Evolutionary conservation across 202 grass and related monocot genomes (phyloP), one percentile per base, ranked within the genome.

Genomic region (Saccharum hybrid): DNA sequence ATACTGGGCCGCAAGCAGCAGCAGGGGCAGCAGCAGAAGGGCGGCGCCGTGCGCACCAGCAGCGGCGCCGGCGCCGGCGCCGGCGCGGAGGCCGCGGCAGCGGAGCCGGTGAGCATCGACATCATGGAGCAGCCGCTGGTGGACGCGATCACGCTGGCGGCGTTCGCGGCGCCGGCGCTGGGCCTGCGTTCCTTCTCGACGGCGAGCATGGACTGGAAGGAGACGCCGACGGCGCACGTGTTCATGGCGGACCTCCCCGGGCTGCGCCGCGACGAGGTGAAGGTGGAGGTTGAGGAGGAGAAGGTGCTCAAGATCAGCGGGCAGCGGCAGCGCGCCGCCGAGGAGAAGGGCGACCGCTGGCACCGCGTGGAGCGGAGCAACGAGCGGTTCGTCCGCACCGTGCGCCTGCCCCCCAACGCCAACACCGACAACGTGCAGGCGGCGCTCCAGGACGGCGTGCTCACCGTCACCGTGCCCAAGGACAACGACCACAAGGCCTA

Each of bases 121-220:
- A 66, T 90, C 63, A 2, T 28, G 56, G 89, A 92, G 63, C 87
- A 88, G 54, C 85, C 89, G 15, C 78, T 83, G 26, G 33, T 86
- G 28, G 80, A 80, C 3, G 34, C 88, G 8, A 80, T 86, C 84
- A 80, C 84, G 4, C 84, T 76, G n/a, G 34, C 71, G 7, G 46
- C 88, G 22, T 71, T 90, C 21, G 0, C 75, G 2, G 70, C 26
- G 41, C 33, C 39, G 74, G 49, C 62, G 62, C 38, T 70, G 41
- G 67, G 83, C 54, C 23, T 75, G 16, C 39, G 59, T 4, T 19
- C 71, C 19, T 88, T 90, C 34, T 66, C 76, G 46, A 79, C 81
- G 31, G 88, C 90, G 12, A 85, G 63, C 75, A 80, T 90, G 88
- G 93, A 93, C 79, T 95, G 90, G 93, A 95, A 90, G 86, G 93